Conservation (phyloP, 306 rosid species). For the Clitoria ternatea region DNA sequence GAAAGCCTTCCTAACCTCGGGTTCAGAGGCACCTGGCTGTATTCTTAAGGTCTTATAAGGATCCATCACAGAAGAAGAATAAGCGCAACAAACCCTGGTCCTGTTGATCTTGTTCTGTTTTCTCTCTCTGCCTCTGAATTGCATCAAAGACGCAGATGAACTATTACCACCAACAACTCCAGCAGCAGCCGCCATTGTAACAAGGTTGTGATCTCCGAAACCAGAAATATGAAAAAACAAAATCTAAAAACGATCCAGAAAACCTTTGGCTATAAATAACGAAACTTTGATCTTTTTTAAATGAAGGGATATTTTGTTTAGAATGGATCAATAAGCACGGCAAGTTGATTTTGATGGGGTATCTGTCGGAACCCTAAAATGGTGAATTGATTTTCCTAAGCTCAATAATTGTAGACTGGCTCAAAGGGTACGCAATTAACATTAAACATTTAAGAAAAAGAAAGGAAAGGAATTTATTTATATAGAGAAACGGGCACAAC, state of each 20-base stretch:
- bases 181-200: constrained; percentile 46
- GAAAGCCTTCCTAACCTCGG: constrained; percentile 76
- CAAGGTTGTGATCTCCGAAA: too few relatives aligned
- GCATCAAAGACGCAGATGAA: constrained; percentile 43
- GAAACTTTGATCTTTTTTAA: too few relatives aligned
- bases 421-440: background rate
- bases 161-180: constrained; percentile 32
- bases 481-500: background rate
- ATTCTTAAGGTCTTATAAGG: constrained; percentile 62
- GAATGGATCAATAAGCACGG: constrained; percentile 34
- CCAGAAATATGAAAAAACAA: too few relatives aligned
- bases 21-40: constrained; percentile 64
- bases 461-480: background rate
- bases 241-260: too few relatives aligned
- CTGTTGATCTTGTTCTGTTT: constrained; percentile 26
- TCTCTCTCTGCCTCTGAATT: constrained; percentile 23
- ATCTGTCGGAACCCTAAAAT: background rate
- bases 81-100: constrained; percentile 36
- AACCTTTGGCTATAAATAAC: too few relatives aligned
- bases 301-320: background rate
- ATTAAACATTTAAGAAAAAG: background rate
- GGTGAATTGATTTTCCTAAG: background rate
- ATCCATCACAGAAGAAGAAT: constrained; percentile 40
- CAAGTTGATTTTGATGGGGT: constrained; percentile 16
- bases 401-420: background rate